Evolutionary conservation across 192 early-diverging fungal genomes (phyloP), one percentile per base, ranked within the genome.

Genomic region (Mortierella antarctica): DNA sequence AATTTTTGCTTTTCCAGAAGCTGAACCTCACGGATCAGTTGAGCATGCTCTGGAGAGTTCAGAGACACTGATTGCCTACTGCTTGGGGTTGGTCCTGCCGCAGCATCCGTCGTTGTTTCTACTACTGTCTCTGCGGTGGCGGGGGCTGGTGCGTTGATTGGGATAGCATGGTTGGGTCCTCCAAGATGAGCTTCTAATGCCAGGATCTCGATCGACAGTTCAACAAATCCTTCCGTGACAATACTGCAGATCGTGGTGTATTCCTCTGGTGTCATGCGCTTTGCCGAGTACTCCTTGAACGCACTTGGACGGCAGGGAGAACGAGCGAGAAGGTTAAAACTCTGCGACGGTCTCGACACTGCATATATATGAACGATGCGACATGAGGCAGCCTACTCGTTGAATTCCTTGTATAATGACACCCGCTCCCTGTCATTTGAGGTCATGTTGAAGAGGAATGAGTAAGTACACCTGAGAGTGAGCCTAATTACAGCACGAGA

Each of bases 151-250:
- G 50, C 50, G 14, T 57, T 62, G 49, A 41, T 57, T 10, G 52
- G 52, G 14, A 18, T 52, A 18, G 23, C 42, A n/a, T 71, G 57
- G n/a, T 55, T 15, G 10, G 70, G 52, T 68, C 77, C 77, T 7
- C 64, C 77, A 42, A 80, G 77, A n/a, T 80, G 70, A 1, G 77
- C 70, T 42, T 80, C 77, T 46, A 80, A 39, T 0, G 77, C 77
- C 70, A 80, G 40, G 49, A 80, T 80, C 55, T 80, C 77, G 11
- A 80, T 54, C 6, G 77, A 80, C 4, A 80, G 55, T 21, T 80
- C 77, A 7, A 80, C 77, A 11, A 80, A 80, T 45, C 77, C 77
- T 39, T 80, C 48, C 10, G 77, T 80, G 44, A 80, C 77, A n/a
- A 80, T 80, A 31, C 55, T 65, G 14, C 77, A 80, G 41, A 72